phyloP scores from a whole-genome alignment of 1,139 yeast genomes.

The Protomyces pachydermus region DNA sequence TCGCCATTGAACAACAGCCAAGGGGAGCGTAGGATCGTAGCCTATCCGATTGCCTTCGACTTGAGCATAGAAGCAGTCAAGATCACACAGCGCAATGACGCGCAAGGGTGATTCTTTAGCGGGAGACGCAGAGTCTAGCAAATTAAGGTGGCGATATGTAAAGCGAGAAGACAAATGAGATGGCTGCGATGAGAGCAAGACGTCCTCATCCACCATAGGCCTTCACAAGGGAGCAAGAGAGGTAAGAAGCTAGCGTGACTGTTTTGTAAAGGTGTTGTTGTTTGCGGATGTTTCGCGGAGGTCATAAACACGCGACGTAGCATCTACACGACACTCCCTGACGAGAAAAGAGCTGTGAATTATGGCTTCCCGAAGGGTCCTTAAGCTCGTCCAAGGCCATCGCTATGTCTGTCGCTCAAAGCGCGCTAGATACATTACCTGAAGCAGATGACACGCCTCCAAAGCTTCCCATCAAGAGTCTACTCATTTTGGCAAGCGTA shows the following conservation, averaged over 20 bases:
- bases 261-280: too few species aligned
- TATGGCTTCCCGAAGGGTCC: too few species aligned
- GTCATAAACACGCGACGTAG: too few species aligned
- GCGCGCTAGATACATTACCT: too few species aligned
- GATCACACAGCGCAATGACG: slow-evolving; percentile 76
- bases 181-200: neutral
- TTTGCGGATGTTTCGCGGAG: too few species aligned
- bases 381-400: too few species aligned
- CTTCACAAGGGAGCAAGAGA: too few species aligned
- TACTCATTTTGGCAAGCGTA: slow-evolving; percentile 41
- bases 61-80: slow-evolving; percentile 91
- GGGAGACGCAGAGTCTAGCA: slow-evolving; percentile 15
- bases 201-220: neutral
- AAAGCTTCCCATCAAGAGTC: neutral
- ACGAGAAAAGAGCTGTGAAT: too few species aligned
- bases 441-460: neutral
- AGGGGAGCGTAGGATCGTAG: slow-evolving; percentile 63
- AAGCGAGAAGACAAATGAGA: slow-evolving; percentile 3
- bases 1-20: slow-evolving; percentile 92
- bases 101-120: slow-evolving; percentile 43
- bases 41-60: slow-evolving; percentile 77
- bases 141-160: slow-evolving; percentile 15
- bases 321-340: too few species aligned
- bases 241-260: too few species aligned
- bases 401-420: too few species aligned